Percentiles rank a stretch among this genome's conserved stretches.
These are phyloP conservation scores for Mucor plumbeus DNA, from an alignment of 371 early-diverging fungal species.

Conservation along the genomic window DNA sequence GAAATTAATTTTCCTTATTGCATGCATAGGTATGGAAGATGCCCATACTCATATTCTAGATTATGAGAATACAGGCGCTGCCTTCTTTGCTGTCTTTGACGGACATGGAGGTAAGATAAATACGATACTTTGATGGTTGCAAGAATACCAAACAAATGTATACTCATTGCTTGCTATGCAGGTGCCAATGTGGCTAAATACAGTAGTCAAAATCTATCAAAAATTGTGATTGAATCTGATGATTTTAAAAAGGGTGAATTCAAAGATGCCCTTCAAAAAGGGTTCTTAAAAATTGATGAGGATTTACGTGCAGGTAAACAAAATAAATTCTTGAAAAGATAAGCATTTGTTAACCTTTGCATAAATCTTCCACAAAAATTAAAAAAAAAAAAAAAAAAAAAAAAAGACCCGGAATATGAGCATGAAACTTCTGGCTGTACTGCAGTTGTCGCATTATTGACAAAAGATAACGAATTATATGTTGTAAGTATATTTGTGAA, in stretches of 20 bases:
- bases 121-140: not conserved
- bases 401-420: constrained; percentile 68
- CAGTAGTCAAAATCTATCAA: constrained; percentile 77
- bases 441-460: constrained; percentile 85
- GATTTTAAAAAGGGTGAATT: constrained; percentile 71
- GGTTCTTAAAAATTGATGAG: constrained; percentile 83
- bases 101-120: constrained; percentile 88
- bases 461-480: constrained; percentile 60
- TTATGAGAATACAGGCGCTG: constrained; percentile 59
- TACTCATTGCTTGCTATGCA: constrained; percentile 15
- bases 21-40: constrained; percentile 90
- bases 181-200: constrained; percentile 84
- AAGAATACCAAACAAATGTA: not conserved
- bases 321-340: not conserved
- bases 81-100: constrained; percentile 96
- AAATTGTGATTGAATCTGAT: constrained; percentile 65
- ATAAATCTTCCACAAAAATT: not conserved
- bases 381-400: not conserved
- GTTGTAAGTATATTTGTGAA: constrained; percentile 37
- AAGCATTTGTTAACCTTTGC: not conserved
- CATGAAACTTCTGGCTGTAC: constrained; percentile 94
- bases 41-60: constrained; percentile 89
- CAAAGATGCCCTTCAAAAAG: constrained; percentile 72
- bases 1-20: not conserved
- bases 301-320: constrained; percentile 71